These are phyloP conservation scores for Flaveria robusta DNA, from an alignment of 129 eudicot species.

Conservation along the genomic window DNA sequence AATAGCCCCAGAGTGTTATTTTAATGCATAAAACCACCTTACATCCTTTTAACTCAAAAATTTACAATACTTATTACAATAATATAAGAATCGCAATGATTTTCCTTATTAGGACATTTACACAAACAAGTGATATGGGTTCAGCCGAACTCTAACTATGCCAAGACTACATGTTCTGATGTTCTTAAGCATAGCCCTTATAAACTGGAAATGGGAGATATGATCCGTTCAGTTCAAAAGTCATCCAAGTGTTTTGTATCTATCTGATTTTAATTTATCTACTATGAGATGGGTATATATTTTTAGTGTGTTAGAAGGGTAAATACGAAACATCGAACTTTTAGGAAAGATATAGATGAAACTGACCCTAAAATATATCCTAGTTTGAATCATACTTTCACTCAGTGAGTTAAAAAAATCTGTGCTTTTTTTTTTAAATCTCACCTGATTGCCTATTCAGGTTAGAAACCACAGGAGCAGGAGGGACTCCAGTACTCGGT, in stretches of 20 bases:
- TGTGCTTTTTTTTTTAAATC: background rate
- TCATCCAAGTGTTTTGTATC: no score
- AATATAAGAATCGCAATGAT: no score
- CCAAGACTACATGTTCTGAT: no score
- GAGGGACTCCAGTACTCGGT: constrained; percentile 77
- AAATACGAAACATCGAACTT: background rate
- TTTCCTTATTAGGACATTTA: no score
- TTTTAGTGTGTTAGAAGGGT: background rate
- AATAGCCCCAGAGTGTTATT: background rate
- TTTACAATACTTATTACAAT: no score
- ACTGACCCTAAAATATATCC: background rate
- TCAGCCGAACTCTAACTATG: no score
- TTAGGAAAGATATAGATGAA: background rate
- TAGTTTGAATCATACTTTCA: background rate
- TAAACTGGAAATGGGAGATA: no score
- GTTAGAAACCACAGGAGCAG: constrained; percentile 44
- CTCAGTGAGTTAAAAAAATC: background rate
- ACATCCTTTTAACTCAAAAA: no score
- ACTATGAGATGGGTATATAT: no score
- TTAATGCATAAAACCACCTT: background rate
- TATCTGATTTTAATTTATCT: background rate
- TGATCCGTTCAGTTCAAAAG: no score
- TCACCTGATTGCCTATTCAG: constrained; percentile 60
- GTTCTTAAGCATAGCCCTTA: no score
- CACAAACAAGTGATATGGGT: no score